These are phyloP conservation scores for Tolypocladium tundrense DNA, from an alignment of 2,329 filamentous ascomycete species.

Conservation along the genomic window DNA sequence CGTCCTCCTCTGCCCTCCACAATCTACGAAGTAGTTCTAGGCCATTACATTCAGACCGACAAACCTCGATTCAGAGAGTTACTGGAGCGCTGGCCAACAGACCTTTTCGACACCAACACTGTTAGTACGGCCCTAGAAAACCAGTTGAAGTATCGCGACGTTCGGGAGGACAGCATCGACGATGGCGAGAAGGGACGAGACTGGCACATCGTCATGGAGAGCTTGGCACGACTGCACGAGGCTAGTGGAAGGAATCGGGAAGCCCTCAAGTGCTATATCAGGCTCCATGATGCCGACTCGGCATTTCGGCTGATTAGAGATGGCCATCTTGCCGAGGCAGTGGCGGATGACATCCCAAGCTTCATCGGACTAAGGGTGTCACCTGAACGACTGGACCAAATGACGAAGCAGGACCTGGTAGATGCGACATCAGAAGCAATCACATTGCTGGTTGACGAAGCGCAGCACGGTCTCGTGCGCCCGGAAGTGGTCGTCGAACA, in stretches of 20 bases:
- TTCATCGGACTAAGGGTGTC: constrained; percentile 83
- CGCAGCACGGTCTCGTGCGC: constrained; percentile 75
- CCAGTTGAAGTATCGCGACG: constrained; percentile 66
- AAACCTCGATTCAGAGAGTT: constrained; percentile 67
- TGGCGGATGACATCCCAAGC: constrained; percentile 80
- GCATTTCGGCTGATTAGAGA: constrained; percentile 80
- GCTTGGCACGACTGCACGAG: constrained; percentile 75
- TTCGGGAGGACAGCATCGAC: constrained; percentile 66
- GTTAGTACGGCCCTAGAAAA: constrained; percentile 73
- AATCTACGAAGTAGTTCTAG: constrained; percentile 82
- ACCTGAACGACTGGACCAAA: constrained; percentile 54
- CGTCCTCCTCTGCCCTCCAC: constrained; percentile 68
- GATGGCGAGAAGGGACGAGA: constrained; percentile 64
- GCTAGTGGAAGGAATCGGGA: constrained; percentile 73
- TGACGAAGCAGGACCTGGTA: constrained; percentile 62
- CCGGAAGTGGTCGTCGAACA: constrained; percentile 71
- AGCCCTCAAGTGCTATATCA: constrained; percentile 81
- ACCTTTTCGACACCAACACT: constrained; percentile 70
- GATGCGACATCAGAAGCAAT: constrained; percentile 76
- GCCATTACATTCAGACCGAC: constrained; percentile 76
- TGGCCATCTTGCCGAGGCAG: constrained; percentile 79
- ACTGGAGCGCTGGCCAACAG: constrained; percentile 72
- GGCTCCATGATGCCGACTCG: constrained; percentile 81
- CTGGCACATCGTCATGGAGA: constrained; percentile 83
- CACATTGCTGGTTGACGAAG: constrained; percentile 78